Base-by-base conservation (phyloP, 495 filamentous ascomycete species). In the Monascus purpureus region DNA sequence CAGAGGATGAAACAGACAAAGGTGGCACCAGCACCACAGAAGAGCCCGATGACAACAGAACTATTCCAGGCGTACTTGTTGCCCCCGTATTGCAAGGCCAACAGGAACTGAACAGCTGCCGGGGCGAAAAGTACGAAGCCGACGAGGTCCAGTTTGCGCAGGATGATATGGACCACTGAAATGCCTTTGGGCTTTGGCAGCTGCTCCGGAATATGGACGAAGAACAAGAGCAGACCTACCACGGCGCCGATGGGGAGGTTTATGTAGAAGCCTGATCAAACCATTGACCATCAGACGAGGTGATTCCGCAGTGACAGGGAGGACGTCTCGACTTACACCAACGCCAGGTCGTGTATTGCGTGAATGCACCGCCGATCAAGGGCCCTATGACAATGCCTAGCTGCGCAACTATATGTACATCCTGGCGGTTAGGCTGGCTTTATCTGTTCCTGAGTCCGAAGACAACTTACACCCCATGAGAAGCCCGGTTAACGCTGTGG, bases 211-310 rank as follows among this genome's bases (percentile, higher is more conserved):
- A 73, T 57, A 4, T 57, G 42, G 36, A 71, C 42, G 36, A 73
- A 54, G 12, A 74, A 24, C 8, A 58, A 31, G 13, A 74, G 40
- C 6, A 62, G 12, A 5, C 50, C 60, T 1, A 64, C 57, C 8
- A 72, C 30, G 3, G 38, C 71, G 9, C 72, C 73, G 25, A 77
- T 57, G 0, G 73, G 73, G 14, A 79, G 58, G 42, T 78, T 80
- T 34, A 79, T 67, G 40, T 72, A 78, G 44, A 78, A 77, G 44
- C 74, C 55, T 67, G n/a, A n/a, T 25, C n/a, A n/a, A 32, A 24
- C 22, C 22, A 24, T 24, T 11, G 11, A 11, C 6, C 6, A 6
- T 6, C 22, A 11, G 22, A 6, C 22, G 11, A 6, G 22, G 11
- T 6, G 6, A 24, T 24, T 24, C 6, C n/a, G n/a, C n/a, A n/a